Evolutionary conservation across 352 stramenopile genomes (phyloP), one percentile per base, ranked within the genome.

Genomic region (Globisporangium nagaii): DNA sequence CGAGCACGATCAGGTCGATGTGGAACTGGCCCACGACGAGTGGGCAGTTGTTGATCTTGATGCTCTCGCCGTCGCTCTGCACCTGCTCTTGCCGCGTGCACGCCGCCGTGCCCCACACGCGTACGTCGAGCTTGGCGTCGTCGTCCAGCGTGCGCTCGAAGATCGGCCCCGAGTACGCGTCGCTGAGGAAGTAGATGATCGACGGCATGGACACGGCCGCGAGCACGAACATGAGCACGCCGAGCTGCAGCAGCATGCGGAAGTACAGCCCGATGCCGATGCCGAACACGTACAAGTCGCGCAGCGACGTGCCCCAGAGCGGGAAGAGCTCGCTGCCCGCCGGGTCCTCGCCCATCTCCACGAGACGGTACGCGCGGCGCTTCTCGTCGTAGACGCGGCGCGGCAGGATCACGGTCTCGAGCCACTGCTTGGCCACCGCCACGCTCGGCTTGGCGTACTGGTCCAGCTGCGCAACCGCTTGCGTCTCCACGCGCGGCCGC

Each of bases 181-280:
- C 66, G 15, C 76, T 88, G 32, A 72, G 27, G 55, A 90, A 92
- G 66, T 92, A 88, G 31, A 62, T 15, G 42, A 88, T 77, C 32
- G 74, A 79, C 35, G 81, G 78, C 28, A 75, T 61, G 41, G 75
- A 85, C 28, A 92, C 63, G 0, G 66, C 56, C 12, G 76, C 79
- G 53, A 90, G 75, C 31, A 80, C 56, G 32, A 86, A 66, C 53
- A 85, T 67, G 28, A 87, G 60, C 25, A 63, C 27, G 15, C 66
- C 66, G 25, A 89, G 62, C 49, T 86, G 66, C 58, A 87, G 39
- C 47, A 90, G 54, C 67, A 83, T 87, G 63, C 71, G 76, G 52
- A 92, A 92, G 65, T 90, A 92, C 44, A 92, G 68, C 19, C 79
- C 73, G 40, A 92, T 68, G 53, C 81, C 81, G 32, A 92, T 83